Evolutionary conservation across 2,329 filamentous ascomycete genomes (phyloP).

Genomic region (Diplodia scrobiculata): DNA sequence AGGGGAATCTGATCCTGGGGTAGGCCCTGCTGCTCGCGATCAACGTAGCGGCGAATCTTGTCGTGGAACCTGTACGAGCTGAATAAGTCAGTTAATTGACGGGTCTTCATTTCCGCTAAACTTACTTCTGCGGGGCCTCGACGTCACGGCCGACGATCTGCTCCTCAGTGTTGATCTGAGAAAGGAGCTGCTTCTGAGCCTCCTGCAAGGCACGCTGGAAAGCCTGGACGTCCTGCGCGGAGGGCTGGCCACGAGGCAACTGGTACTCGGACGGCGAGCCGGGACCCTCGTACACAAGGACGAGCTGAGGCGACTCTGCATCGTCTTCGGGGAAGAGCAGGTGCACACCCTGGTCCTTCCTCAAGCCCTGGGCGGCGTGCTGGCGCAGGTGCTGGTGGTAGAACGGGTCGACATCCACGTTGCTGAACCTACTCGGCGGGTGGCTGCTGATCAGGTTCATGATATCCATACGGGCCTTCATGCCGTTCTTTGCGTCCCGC

Average conservation of each 20-base stretch:
- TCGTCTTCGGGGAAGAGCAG: slow-evolving; percentile 68
- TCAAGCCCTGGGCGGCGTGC: slow-evolving; percentile 64
- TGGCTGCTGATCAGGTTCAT: slow-evolving; percentile 72
- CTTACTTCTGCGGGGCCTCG: slow-evolving; percentile 56
- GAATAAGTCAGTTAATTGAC: slow-evolving; percentile 32
- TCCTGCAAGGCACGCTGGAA: slow-evolving; percentile 62
- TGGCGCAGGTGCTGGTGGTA: slow-evolving; percentile 73
- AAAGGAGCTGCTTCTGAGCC: slow-evolving; percentile 60
- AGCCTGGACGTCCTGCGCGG: slow-evolving; percentile 55
- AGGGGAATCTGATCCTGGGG: slow-evolving; percentile 58
- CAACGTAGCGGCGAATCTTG: slow-evolving; percentile 63
- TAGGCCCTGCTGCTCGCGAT: slow-evolving; percentile 57
- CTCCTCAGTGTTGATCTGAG: slow-evolving; percentile 57
- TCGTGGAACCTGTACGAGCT: slow-evolving; percentile 54
- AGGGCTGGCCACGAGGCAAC: slow-evolving; percentile 59
- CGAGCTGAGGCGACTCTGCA: slow-evolving; percentile 62
- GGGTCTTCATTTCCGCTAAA: slow-evolving; percentile 29
- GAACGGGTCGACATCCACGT: slow-evolving; percentile 72
- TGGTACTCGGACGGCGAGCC: slow-evolving; percentile 55
- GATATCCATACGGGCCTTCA: slow-evolving; percentile 74
- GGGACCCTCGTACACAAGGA: slow-evolving; percentile 75
- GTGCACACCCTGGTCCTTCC: slow-evolving; percentile 70
- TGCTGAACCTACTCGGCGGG: slow-evolving; percentile 70
- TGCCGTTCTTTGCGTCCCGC: slow-evolving; percentile 73
- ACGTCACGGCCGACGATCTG: slow-evolving; percentile 58